A percentile compares a stretch with the other conserved stretches of the same genome.
Evolutionary conservation across 208 protist genomes (phyloP).

Genomic region (Crithidia brevicula): DNA sequence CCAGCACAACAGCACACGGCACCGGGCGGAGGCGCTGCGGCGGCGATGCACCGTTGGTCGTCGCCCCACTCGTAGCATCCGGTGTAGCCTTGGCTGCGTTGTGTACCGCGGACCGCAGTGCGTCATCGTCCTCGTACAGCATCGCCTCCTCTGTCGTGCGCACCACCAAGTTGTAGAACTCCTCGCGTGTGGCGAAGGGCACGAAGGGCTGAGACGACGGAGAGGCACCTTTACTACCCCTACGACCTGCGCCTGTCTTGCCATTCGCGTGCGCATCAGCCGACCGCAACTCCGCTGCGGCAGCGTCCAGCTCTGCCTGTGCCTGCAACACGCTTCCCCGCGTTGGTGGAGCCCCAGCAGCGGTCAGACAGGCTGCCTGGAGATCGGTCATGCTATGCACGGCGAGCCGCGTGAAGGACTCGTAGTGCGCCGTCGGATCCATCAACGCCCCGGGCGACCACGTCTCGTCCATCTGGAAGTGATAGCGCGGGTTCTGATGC

Average conservation of each 20-base stretch:
- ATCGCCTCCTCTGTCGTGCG: conserved; percentile 32
- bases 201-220: background rate
- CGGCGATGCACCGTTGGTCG: background rate
- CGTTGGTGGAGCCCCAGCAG: background rate
- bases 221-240: background rate
- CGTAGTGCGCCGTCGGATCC: conserved; percentile 51
- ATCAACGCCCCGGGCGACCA: conserved; percentile 47
- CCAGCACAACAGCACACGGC: conserved; percentile 48
- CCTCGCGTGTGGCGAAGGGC: conserved; percentile 38
- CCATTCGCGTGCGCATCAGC: background rate
- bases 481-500: conserved; percentile 57
- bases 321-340: background rate
- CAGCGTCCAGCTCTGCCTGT: conserved; percentile 20
- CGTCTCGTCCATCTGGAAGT: conserved; percentile 49
- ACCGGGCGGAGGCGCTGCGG: conserved; percentile 39
- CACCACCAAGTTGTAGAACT: conserved; percentile 50
- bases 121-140: conserved; percentile 32
- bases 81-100: background rate
- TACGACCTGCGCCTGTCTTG: background rate
- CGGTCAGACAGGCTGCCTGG: conserved; percentile 18
- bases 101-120: conserved; percentile 17
- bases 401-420: conserved; percentile 20
- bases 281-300: background rate
- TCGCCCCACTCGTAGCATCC: background rate
- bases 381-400: conserved; percentile 21